These are phyloP conservation scores for Austroboletus olivaceoglutinosus DNA, from an alignment of 1,284 basidiomycete species.

Conservation along the genomic window DNA sequence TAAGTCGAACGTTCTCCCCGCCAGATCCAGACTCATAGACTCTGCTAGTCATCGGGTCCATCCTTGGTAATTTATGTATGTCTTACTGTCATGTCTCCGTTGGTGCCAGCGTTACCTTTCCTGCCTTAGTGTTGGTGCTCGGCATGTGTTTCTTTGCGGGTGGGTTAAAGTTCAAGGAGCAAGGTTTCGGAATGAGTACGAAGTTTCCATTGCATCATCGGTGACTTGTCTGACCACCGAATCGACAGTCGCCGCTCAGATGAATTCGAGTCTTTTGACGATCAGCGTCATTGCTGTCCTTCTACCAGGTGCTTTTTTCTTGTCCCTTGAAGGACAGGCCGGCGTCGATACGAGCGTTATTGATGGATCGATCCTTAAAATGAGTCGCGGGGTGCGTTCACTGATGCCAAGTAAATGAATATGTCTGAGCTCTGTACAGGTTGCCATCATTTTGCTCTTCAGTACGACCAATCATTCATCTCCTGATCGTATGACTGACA, in stretches of 20 bases:
- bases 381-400: slow-evolving; percentile 73
- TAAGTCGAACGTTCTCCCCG: slow-evolving; percentile 40
- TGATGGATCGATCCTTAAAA: slow-evolving; percentile 56
- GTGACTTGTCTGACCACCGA: slow-evolving; percentile 3
- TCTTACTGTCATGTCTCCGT: not conserved
- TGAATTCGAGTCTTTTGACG: slow-evolving; percentile 78
- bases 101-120: not conserved
- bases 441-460: slow-evolving; percentile 76
- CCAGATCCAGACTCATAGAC: slow-evolving; percentile 29
- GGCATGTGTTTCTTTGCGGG: slow-evolving; percentile 84
- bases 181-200: slow-evolving; percentile 69
- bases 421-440: slow-evolving; percentile 39
- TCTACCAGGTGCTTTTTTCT: slow-evolving; percentile 68
- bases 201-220: slow-evolving; percentile 7
- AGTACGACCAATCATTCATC: slow-evolving; percentile 43
- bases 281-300: slow-evolving; percentile 80
- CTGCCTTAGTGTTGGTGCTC: slow-evolving; percentile 52
- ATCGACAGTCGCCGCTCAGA: slow-evolving; percentile 64
- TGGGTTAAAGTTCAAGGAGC: slow-evolving; percentile 71
- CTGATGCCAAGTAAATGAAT: not conserved
- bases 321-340: slow-evolving; percentile 39
- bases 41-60: slow-evolving; percentile 69
- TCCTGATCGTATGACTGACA: slow-evolving; percentile 4
- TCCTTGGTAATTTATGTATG: slow-evolving; percentile 76
- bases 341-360: slow-evolving; percentile 31